phyloP scores from a whole-genome alignment of 2,329 filamentous ascomycete genomes.

The Colletotrichum trifolii region DNA sequence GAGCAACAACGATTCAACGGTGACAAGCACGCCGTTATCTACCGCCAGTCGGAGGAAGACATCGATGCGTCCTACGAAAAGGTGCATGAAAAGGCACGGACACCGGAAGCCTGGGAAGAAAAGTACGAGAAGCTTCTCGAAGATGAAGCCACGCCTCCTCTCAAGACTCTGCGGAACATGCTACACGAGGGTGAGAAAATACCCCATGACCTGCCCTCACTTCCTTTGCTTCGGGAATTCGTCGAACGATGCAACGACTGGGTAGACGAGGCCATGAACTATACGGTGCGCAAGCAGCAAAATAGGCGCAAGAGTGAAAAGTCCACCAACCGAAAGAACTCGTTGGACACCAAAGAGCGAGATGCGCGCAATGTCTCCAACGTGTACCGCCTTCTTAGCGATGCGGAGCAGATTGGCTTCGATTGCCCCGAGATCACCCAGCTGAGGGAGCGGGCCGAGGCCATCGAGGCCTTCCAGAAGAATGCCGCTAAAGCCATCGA shows the following conservation, averaged over 20 bases:
- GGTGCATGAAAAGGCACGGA: slow-evolving; percentile 84
- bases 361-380: slow-evolving; percentile 91
- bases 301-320: slow-evolving; percentile 96
- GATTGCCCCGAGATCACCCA: slow-evolving; percentile 91
- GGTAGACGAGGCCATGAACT: slow-evolving; percentile 96
- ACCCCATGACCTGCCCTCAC: slow-evolving; percentile 85
- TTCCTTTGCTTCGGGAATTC: slow-evolving; percentile 85
- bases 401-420: slow-evolving; percentile 89
- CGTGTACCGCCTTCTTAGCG: slow-evolving; percentile 83
- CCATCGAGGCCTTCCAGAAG: slow-evolving; percentile 85
- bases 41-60: slow-evolving; percentile 79
- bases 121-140: slow-evolving; percentile 88
- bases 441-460: slow-evolving; percentile 84
- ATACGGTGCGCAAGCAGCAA: slow-evolving; percentile 96
- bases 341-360: slow-evolving; percentile 80
- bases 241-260: slow-evolving; percentile 97
- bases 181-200: slow-evolving; percentile 96
- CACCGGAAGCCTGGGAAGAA: slow-evolving; percentile 89
- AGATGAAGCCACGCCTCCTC: slow-evolving; percentile 83
- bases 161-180: slow-evolving; percentile 86
- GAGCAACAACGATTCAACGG: slow-evolving; percentile 76
- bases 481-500: slow-evolving; percentile 78
- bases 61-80: slow-evolving; percentile 76
- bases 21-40: slow-evolving; percentile 78
- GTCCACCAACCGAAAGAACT: slow-evolving; percentile 71